These are phyloP conservation scores for Botrytis deweyae DNA, from an alignment of 2,329 filamentous ascomycete genomes.

Conservation along the genomic window DNA sequence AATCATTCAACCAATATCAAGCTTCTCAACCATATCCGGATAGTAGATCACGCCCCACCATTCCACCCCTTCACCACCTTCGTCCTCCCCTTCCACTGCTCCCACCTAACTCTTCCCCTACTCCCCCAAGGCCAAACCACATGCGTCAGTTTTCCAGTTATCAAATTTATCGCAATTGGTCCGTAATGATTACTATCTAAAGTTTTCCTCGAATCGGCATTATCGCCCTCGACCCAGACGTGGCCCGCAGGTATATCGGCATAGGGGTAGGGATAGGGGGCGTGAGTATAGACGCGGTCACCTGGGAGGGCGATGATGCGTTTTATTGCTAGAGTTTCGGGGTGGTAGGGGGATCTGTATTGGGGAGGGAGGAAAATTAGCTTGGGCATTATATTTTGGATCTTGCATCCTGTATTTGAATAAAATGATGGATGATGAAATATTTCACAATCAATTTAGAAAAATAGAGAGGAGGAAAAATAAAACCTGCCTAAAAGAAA, in stretches of 20 bases:
- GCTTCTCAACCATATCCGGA: neutral
- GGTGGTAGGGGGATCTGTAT: conserved; percentile 66
- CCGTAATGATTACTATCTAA: conserved; percentile 90
- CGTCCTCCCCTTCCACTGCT: conserved; percentile 47
- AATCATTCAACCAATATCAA: neutral
- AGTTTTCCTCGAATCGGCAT: conserved; percentile 58
- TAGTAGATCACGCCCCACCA: neutral
- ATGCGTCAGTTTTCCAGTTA: conserved; percentile 72
- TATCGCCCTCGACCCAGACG: conserved; percentile 92
- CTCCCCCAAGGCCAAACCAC: conserved; percentile 68
- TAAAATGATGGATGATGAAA: too few species aligned
- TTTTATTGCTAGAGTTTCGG: conserved; percentile 73
- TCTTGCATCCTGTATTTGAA: neutral
- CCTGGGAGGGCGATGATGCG: conserved; percentile 78
- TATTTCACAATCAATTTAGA: too few species aligned
- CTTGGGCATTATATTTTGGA: neutral
- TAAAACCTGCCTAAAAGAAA: conserved; percentile 61
- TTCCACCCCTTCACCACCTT: conserved; percentile 42
- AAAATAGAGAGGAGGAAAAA: neutral
- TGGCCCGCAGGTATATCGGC: conserved; percentile 76
- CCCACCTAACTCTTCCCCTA: conserved; percentile 57
- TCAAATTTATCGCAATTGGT: conserved; percentile 71
- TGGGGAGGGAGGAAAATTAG: neutral
- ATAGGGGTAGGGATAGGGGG: conserved; percentile 50
- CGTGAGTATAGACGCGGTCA: conserved; percentile 68